phyloP scores from a whole-genome alignment of 768 basidiomycete species.

The Lactifluus hygrophoroides region DNA sequence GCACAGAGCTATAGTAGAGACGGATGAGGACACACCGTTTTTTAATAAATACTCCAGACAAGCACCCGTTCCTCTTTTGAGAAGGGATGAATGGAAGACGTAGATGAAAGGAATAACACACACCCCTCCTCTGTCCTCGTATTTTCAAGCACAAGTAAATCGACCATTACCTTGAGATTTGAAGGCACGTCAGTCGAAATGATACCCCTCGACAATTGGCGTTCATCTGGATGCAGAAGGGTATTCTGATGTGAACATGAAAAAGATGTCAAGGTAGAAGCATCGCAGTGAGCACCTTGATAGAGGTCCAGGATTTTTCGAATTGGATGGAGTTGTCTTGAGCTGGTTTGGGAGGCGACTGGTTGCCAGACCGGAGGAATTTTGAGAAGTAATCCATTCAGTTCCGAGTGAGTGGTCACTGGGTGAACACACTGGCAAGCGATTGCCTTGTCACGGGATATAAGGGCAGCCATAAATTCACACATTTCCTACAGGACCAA shows the following conservation, averaged over 20 bases:
- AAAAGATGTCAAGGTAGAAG: neutral
- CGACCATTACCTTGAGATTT: constrained; percentile 71
- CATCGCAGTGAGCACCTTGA: constrained; percentile 44
- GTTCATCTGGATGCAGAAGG: constrained; percentile 80
- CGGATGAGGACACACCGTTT: constrained; percentile 46
- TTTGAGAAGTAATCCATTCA: constrained; percentile 83
- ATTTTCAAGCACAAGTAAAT: constrained; percentile 80
- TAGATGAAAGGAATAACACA: constrained; percentile 26
- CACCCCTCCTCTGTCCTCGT: constrained; percentile 83
- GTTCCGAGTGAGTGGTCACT: no score
- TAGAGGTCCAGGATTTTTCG: constrained; percentile 61
- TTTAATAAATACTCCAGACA: constrained; percentile 90
- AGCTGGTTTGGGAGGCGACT: constrained; percentile 37
- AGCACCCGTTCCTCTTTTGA: constrained; percentile 65
- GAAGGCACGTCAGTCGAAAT: constrained; percentile 71
- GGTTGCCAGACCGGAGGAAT: constrained; percentile 48
- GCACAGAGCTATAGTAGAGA: neutral
- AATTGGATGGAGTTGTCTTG: constrained; percentile 70
- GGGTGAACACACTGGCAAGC: no score
- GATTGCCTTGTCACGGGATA: no score
- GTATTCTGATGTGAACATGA: constrained; percentile 47
- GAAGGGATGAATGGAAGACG: constrained; percentile 1
- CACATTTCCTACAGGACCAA: neutral
- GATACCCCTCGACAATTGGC: constrained; percentile 77
- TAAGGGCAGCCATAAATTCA: no score